phyloP scores from a whole-genome alignment of 768 basidiomycete species.

The Rubroboletus satanas region DNA sequence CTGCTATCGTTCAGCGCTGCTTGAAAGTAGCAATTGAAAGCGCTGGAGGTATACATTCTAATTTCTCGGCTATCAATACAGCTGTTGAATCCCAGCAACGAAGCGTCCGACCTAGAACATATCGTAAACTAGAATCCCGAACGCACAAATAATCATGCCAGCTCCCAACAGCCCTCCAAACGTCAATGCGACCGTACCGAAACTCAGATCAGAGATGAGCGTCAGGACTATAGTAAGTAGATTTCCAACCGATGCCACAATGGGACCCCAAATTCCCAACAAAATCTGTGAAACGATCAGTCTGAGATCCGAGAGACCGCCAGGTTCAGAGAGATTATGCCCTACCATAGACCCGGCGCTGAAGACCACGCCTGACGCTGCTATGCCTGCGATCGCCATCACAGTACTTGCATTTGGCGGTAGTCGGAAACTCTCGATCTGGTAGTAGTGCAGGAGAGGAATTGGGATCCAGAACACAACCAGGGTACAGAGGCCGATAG shows the following conservation, averaged over 20 bases:
- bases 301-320: constrained; percentile 5
- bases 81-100: neutral
- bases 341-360: constrained; percentile 84
- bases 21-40: neutral
- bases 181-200: constrained; percentile 64
- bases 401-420: constrained; percentile 49
- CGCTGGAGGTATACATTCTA: neutral
- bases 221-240: constrained; percentile 94
- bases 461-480: constrained; percentile 76
- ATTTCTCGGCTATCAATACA: neutral
- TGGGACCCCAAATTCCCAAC: constrained; percentile 83
- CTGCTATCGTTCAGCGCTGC: constrained; percentile 24
- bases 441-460: constrained; percentile 64
- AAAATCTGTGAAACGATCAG: constrained; percentile 49
- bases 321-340: neutral
- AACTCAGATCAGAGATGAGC: constrained; percentile 70
- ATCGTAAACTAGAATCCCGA: constrained; percentile 74
- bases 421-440: constrained; percentile 61
- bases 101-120: constrained; percentile 40
- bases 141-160: constrained; percentile 75
- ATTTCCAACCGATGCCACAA: constrained; percentile 83
- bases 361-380: constrained; percentile 68
- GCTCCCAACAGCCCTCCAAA: constrained; percentile 74
- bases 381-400: constrained; percentile 62
- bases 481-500: constrained; percentile 76